phyloP scores from a whole-genome alignment of 140 eudicot species.

The Flaveria floridana region DNA sequence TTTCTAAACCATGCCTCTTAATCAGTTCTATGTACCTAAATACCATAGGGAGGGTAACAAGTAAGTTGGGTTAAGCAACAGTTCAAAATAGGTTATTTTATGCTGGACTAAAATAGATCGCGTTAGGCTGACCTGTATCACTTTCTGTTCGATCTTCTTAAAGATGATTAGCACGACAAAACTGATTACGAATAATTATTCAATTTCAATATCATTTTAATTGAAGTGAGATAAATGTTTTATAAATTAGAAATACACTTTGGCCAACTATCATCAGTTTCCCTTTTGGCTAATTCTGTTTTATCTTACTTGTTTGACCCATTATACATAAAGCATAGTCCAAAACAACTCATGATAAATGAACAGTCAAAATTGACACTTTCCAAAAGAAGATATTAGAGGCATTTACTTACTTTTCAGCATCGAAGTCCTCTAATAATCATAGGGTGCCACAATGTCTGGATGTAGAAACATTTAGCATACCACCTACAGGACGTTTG shows the following conservation, averaged over 20 bases:
- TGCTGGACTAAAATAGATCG: neutral
- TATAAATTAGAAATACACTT: neutral
- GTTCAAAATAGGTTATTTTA: neutral
- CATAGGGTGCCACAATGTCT: conserved; percentile 71
- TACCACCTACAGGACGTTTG: conserved; percentile 54
- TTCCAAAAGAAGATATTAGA: neutral
- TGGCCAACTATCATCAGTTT: neutral
- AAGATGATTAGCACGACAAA: neutral
- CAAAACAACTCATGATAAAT: neutral
- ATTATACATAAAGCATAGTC: neutral
- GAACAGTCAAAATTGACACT: neutral
- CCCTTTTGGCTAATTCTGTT: neutral
- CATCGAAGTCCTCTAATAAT: conserved; percentile 64
- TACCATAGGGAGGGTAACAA: neutral
- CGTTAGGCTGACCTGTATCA: conserved; percentile 1
- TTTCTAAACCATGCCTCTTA: conserved; percentile 40
- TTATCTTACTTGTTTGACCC: neutral
- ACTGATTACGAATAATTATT: neutral
- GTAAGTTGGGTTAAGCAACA: neutral
- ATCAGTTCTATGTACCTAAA: conserved; percentile 65
- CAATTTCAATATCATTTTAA: neutral
- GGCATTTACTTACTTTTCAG: conserved; percentile 46
- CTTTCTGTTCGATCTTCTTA: neutral
- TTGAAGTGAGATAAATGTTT: neutral
- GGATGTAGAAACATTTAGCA: conserved; percentile 86